phyloP scores from a whole-genome alignment of 1,284 basidiomycete species.

The Puccinia hordei region DNA sequence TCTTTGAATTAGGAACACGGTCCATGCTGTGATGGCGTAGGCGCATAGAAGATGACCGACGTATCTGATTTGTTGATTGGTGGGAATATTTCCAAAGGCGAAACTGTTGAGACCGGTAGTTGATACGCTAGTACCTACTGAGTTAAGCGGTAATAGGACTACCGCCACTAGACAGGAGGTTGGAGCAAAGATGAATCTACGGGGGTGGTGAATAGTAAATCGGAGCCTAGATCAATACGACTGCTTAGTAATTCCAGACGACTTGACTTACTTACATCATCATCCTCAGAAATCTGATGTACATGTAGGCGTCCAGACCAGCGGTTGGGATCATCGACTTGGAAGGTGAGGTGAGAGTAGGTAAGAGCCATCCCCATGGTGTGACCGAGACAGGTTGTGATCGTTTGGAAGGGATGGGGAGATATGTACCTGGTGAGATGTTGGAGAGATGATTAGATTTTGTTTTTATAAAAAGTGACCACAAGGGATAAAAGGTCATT shows the following conservation, averaged over 20 bases:
- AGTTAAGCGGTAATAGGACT: constrained; percentile 63
- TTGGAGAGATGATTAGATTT: not conserved
- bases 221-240: not conserved
- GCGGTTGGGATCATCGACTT: constrained; percentile 64
- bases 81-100: constrained; percentile 43
- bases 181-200: constrained; percentile 57
- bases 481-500: constrained; percentile 54
- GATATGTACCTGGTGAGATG: constrained; percentile 14
- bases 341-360: constrained; percentile 58
- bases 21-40: constrained; percentile 67
- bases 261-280: constrained; percentile 65
- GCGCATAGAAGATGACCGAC: constrained; percentile 48
- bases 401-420: constrained; percentile 54
- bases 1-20: constrained; percentile 75
- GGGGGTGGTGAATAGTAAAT: too few species aligned
- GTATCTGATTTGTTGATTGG: constrained; percentile 39
- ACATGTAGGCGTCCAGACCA: constrained; percentile 92
- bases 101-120: constrained; percentile 46
- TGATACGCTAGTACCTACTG: constrained; percentile 34
- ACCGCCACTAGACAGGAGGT: constrained; percentile 67
- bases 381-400: constrained; percentile 58
- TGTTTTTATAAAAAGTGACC: not conserved
- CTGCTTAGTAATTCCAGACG: constrained; percentile 63
- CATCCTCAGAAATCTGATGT: constrained; percentile 78
- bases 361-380: constrained; percentile 60